phyloP scores from a whole-genome alignment of 345 rosid species.

The Odontarrhena argentea region DNA sequence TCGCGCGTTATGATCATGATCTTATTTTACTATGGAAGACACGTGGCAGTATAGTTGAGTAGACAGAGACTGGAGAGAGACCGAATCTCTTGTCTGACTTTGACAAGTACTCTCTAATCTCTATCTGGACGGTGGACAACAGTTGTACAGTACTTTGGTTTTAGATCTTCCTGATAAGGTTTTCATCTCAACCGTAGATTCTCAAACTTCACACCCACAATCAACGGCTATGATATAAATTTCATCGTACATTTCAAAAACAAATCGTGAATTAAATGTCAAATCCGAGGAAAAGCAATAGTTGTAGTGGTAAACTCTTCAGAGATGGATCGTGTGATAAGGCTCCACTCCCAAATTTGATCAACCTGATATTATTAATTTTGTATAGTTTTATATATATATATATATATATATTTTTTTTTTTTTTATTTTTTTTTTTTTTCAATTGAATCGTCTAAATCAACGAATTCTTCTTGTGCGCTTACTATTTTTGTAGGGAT shows the following conservation, averaged over 20 bases:
- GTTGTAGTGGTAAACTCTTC: constrained; percentile 15
- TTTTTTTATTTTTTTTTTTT: not conserved
- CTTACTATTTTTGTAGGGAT: constrained; percentile 9
- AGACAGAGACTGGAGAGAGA: constrained; percentile 37
- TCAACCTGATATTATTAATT: not conserved
- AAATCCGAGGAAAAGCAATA: constrained; percentile 31
- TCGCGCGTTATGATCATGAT: constrained; percentile 27
- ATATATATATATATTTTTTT: too few species aligned
- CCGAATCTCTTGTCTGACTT: constrained; percentile 35
- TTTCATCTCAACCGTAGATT: constrained; percentile 14
- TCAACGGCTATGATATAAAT: constrained; percentile 30
- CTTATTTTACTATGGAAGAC: not conserved
- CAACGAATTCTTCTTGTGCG: constrained; percentile 15
- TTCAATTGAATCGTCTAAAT: not conserved
- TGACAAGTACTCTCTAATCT: constrained; percentile 33
- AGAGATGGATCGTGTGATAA: constrained; percentile 24
- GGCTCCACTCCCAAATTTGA: constrained; percentile 28
- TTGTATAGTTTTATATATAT: too few species aligned
- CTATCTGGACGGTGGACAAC: constrained; percentile 44
- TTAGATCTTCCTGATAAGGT: constrained; percentile 27
- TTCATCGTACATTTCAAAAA: constrained; percentile 21
- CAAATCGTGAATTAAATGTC: constrained; percentile 41
- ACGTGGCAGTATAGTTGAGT: constrained; percentile 34
- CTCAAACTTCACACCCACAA: constrained; percentile 5
- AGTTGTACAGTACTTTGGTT: constrained; percentile 31